A percentile compares a stretch with the other conserved stretches of the same genome.
Conservation (phyloP, 768 basidiomycete species). For the Leccinum sublutescens region DNA sequence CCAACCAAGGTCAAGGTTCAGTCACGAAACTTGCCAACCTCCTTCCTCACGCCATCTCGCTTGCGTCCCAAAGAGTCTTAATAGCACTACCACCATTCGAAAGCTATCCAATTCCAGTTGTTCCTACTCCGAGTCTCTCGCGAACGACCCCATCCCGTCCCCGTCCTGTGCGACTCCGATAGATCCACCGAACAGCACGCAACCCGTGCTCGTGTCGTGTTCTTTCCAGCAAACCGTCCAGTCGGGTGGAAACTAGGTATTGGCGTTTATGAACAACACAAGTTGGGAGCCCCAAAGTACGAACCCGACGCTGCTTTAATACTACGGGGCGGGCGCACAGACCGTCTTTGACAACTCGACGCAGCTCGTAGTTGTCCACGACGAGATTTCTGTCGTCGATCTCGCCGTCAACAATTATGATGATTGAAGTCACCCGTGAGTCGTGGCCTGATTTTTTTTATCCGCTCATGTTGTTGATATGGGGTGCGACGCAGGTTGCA, state of each 20-base stretch:
- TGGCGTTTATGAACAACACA: slow-evolving; percentile 28
- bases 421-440: slow-evolving; percentile 33
- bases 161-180: slow-evolving; percentile 10
- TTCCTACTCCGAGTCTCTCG: too few relatives aligned
- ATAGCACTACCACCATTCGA: too few relatives aligned
- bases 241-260: slow-evolving; percentile 26
- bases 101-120: too few relatives aligned
- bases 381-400: slow-evolving; percentile 30
- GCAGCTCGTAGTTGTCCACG: slow-evolving; percentile 26
- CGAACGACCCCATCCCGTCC: too few relatives aligned
- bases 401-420: slow-evolving; percentile 24
- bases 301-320: slow-evolving; percentile 31
- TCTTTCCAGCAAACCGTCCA: slow-evolving; percentile 28
- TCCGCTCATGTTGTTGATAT: neutral
- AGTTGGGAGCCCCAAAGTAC: slow-evolving; percentile 27
- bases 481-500: slow-evolving; percentile 30
- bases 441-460: neutral
- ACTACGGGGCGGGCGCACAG: slow-evolving; percentile 23
- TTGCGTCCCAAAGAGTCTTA: too few relatives aligned
- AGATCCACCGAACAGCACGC: slow-evolving; percentile 30
- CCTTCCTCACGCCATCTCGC: too few relatives aligned
- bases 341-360: slow-evolving; percentile 23
- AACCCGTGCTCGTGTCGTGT: slow-evolving; percentile 13
- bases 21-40: too few relatives aligned
- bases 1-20: too few relatives aligned